Base-by-base conservation (phyloP, 495 filamentous ascomycete species). In the Chaetomium tenue region DNA sequence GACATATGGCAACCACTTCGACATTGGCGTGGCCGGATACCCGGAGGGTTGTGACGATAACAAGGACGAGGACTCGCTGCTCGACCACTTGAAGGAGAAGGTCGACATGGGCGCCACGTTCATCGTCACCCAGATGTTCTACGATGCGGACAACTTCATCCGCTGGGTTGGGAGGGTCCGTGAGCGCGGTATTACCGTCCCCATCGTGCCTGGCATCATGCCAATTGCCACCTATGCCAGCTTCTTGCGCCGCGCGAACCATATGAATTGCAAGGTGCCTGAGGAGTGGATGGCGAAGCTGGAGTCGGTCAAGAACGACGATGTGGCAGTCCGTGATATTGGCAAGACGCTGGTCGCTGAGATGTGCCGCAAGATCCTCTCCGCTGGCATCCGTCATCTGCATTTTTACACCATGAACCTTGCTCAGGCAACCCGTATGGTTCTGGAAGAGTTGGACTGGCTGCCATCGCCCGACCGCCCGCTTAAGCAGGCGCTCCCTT, bases 341-440 rank as follows among this genome's bases (percentile, higher is more conserved):
- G 94, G 95, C 26, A 93, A 93, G 71, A 87, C 82, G 22, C 78
- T 99, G 39, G 88, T 99, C n/a, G 91, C 92, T 37, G 87, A 95
- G 60, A 87, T 99, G 87, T 98, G 95, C 75, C 85, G 88, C 50
- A 88, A 87, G 75, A 86, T 98, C 51, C 77, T 97, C 55, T 82
- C 86, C 46, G 85, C 87, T 20, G 94, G 93, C 20, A 91, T 97
- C 67, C 83, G 87, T 66, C 91, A 96, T 68, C 76, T 99, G 65
- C 95, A 99, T 77, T 99, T 99, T 77, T 99, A 99, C 76, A 99
- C 95, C 55, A 99, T 99, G 95, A 99, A 99, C 77, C 82, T 99
- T 15, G 93, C 92, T 7, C 91, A 96, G 73, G 90, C 94, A 23
- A 97, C 94, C 11, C 89, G 88, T 64, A 91, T 97, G 85, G 89